phyloP scores from a whole-genome alignment of 2,329 filamentous ascomycete genomes.

The Fonsecaea multimorphosa region DNA sequence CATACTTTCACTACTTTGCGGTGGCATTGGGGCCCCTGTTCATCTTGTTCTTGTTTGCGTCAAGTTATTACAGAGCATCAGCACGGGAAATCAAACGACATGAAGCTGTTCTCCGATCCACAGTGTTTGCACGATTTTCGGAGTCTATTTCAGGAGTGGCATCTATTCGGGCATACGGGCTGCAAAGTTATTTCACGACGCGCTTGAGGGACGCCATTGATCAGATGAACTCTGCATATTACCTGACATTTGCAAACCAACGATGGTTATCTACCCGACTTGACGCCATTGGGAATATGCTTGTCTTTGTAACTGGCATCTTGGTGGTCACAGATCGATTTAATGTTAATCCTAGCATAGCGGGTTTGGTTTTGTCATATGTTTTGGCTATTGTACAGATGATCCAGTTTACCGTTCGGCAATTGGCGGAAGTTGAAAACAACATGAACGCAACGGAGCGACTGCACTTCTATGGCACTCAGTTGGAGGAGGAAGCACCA shows the following conservation, averaged over 20 bases:
- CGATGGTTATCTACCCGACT: slow-evolving; percentile 87
- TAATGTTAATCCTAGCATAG: slow-evolving; percentile 80
- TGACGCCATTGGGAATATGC: slow-evolving; percentile 79
- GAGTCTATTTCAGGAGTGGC: slow-evolving; percentile 85
- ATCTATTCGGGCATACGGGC: slow-evolving; percentile 86
- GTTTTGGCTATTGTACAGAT: slow-evolving; percentile 92
- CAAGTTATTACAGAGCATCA: slow-evolving; percentile 86
- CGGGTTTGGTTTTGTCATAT: slow-evolving; percentile 87
- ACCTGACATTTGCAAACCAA: slow-evolving; percentile 93
- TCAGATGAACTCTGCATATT: slow-evolving; percentile 93
- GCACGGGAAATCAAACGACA: slow-evolving; percentile 94
- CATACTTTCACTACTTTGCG: slow-evolving; percentile 91
- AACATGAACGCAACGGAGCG: slow-evolving; percentile 97
- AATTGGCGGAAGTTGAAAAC: slow-evolving; percentile 94
- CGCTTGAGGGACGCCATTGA: slow-evolving; percentile 78
- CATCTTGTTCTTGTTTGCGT: slow-evolving; percentile 78
- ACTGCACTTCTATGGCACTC: slow-evolving; percentile 83
- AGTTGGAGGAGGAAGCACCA: slow-evolving; percentile 88
- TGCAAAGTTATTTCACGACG: slow-evolving; percentile 74
- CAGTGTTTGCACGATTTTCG: slow-evolving; percentile 87
- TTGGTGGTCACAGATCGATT: slow-evolving; percentile 92
- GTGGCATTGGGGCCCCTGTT: slow-evolving; percentile 73
- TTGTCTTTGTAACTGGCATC: slow-evolving; percentile 88
- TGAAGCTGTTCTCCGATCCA: slow-evolving; percentile 84
- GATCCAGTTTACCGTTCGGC: slow-evolving; percentile 93